These are phyloP conservation scores for Cornus controversa DNA, from an alignment of 148 eudicot genomes.

Conservation along the genomic window DNA sequence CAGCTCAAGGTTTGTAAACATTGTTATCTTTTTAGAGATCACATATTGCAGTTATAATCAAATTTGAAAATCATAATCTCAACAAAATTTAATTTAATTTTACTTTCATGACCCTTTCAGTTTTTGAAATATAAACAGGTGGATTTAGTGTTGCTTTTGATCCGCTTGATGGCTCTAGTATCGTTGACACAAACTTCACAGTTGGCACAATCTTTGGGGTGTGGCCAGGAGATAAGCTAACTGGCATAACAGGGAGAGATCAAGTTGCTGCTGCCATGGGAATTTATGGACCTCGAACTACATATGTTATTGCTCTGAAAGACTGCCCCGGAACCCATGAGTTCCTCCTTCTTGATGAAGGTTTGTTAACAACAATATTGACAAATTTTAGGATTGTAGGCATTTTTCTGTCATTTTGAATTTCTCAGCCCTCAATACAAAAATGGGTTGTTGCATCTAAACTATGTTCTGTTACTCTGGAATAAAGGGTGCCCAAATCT, in stretches of 20 bases:
- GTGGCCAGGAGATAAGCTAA: slow-evolving; percentile 98
- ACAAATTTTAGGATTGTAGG: not conserved
- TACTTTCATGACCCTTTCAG: not conserved
- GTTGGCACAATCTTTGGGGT: slow-evolving; percentile 99
- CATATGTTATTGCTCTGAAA: slow-evolving; percentile 91
- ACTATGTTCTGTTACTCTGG: not conserved
- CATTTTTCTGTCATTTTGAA: not conserved
- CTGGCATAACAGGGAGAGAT: slow-evolving; percentile 89
- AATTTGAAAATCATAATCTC: not conserved
- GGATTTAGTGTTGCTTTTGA: slow-evolving; percentile 99
- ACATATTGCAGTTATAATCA: not conserved
- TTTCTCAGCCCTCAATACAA: not conserved
- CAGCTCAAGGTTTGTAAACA: slow-evolving; percentile 59
- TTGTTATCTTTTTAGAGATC: not conserved
- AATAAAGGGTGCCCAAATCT: too few relatives aligned
- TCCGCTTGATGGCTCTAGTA: slow-evolving; percentile 98
- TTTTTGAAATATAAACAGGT: slow-evolving; percentile 39
- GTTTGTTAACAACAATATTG: slow-evolving; percentile 25
- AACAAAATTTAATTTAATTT: not conserved
- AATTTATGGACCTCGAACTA: slow-evolving; percentile 92
- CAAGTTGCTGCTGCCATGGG: slow-evolving; percentile 99
- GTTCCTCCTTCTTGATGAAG: slow-evolving; percentile 98
- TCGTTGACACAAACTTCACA: slow-evolving; percentile 97
- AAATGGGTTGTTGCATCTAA: not conserved
- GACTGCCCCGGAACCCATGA: slow-evolving; percentile 92